Evolutionary conservation across 1,139 yeast species (phyloP).

Genomic region (Arxiozyma bovina): DNA sequence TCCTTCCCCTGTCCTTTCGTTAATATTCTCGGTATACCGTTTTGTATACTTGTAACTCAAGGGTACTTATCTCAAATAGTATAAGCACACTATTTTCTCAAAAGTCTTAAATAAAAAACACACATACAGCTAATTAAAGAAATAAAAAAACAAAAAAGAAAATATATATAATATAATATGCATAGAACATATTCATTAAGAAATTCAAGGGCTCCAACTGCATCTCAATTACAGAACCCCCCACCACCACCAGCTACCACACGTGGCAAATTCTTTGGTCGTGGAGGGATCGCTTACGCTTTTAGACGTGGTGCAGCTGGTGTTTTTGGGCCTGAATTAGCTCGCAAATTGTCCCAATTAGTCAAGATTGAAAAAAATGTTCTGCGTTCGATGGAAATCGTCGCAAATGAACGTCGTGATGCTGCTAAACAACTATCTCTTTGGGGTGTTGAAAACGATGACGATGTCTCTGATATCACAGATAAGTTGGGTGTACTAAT

Average conservation of each 20-base stretch:
- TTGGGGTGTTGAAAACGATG: constrained; percentile 98
- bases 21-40: too few relatives aligned
- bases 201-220: constrained; percentile 92
- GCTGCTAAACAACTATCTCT: constrained; percentile 91
- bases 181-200: constrained; percentile 98
- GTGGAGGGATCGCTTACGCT: constrained; percentile 71
- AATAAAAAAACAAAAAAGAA: not conserved
- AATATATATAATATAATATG: constrained; percentile 47
- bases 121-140: not conserved
- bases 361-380: constrained; percentile 96
- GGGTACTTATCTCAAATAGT: too few relatives aligned
- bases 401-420: constrained; percentile 91
- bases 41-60: too few relatives aligned
- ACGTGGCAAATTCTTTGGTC: constrained; percentile 84
- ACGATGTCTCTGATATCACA: constrained; percentile 89
- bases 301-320: constrained; percentile 88
- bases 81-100: too few relatives aligned
- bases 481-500: constrained; percentile 93
- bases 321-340: constrained; percentile 86
- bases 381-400: constrained; percentile 86
- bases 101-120: too few relatives aligned
- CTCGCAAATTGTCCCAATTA: constrained; percentile 80
- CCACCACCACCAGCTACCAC: constrained; percentile 93
- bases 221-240: constrained; percentile 85
- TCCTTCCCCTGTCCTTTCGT: not conserved